Percentiles rank a stretch among this genome's conserved stretches.
Conservation (phyloP, 2,329 filamentous ascomycete genomes). For the Calonectria hawksworthii region DNA sequence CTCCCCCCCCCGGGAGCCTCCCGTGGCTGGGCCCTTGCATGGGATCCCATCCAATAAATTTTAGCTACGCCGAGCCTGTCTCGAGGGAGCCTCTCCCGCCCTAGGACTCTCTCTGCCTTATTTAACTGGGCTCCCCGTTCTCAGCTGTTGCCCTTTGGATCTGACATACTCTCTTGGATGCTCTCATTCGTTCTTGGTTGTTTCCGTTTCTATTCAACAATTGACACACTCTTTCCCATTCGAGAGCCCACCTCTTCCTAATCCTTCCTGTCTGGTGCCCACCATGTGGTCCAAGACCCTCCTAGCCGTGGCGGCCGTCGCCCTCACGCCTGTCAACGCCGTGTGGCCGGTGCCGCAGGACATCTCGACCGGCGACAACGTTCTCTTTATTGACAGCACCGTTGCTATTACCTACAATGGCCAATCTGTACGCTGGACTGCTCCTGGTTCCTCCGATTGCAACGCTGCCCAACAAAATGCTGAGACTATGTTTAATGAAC, state of each 20-base stretch:
- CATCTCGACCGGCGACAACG: conserved; percentile 64
- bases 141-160: conserved; percentile 27
- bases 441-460: conserved; percentile 44
- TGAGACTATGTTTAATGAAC: conserved; percentile 52
- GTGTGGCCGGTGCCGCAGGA: conserved; percentile 70
- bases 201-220: background rate
- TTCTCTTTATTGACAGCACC: conserved; percentile 66
- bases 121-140: conserved; percentile 36
- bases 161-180: conserved; percentile 23
- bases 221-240: background rate
- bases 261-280: conserved; percentile 4
- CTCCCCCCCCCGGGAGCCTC: conserved; percentile 4
- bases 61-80: conserved; percentile 23
- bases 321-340: conserved; percentile 60
- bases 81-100: conserved; percentile 21
- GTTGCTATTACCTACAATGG: conserved; percentile 72
- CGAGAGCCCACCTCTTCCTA: background rate
- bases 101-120: conserved; percentile 35
- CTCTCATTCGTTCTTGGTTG: background rate
- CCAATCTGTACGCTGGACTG: conserved; percentile 64
- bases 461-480: conserved; percentile 36
- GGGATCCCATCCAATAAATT: conserved; percentile 26
- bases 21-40: conserved; percentile 28
- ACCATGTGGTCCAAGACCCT: conserved; percentile 50
- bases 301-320: conserved; percentile 56